Percentiles rank a stretch among this genome's conserved stretches.
Conservation (phyloP, 306 rosid species). For the Lathyrus oleraceus region DNA sequence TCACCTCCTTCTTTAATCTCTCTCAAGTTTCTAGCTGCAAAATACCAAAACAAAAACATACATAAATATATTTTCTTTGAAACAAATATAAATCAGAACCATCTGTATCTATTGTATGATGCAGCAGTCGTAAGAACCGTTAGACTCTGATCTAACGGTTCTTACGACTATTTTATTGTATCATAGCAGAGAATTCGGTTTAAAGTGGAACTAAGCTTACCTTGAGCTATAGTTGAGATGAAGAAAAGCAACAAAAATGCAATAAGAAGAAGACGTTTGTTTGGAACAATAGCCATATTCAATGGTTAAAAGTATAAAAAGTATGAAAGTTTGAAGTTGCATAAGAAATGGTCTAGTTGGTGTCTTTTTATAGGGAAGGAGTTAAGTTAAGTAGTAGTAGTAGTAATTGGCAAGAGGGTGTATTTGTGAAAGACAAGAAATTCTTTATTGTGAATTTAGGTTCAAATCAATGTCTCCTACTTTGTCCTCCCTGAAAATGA, state of each 20-base stretch:
- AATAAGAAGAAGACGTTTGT: slow-evolving; percentile 39
- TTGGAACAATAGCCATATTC: slow-evolving; percentile 35
- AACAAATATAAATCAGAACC: neutral
- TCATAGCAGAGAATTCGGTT: neutral
- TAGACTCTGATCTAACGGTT: neutral
- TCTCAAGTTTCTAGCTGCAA: slow-evolving; percentile 50
- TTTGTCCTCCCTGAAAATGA: slow-evolving; percentile 49
- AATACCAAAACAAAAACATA: slow-evolving; percentile 18
- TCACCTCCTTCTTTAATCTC: slow-evolving; percentile 32
- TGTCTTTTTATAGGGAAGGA: slow-evolving; percentile 42
- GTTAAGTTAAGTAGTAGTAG: neutral
- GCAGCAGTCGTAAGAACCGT: neutral
- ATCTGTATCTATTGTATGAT: neutral
- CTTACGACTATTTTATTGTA: neutral
- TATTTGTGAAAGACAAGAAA: slow-evolving; percentile 31
- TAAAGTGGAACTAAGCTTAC: slow-evolving; percentile 26
- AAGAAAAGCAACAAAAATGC: slow-evolving; percentile 41
- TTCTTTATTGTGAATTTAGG: slow-evolving; percentile 33
- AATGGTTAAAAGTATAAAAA: neutral
- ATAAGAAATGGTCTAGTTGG: slow-evolving; percentile 18
- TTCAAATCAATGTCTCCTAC: slow-evolving; percentile 53
- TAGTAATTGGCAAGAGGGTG: slow-evolving; percentile 24
- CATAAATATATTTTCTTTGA: neutral
- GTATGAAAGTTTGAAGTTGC: slow-evolving; percentile 9
- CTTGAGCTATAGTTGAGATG: slow-evolving; percentile 40